Evolutionary conservation across 305 asterid genomes (phyloP).

Genomic region (Fraxinus platypoda): DNA sequence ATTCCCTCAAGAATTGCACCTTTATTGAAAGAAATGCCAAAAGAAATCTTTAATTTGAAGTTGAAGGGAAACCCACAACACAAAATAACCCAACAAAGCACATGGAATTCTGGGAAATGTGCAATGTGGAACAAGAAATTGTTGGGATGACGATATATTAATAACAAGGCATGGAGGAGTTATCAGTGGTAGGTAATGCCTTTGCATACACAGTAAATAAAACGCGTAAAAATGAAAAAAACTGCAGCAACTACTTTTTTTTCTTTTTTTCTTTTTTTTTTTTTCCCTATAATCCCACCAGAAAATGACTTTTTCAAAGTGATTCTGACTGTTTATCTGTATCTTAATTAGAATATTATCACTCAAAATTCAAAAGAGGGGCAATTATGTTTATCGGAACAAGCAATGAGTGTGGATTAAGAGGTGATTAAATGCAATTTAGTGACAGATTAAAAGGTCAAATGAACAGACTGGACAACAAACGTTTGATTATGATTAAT

Average conservation of each 20-base stretch:
- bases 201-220: constrained; percentile 35
- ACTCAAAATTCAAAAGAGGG: not conserved
- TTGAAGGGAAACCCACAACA: constrained; percentile 23
- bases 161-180: constrained; percentile 41
- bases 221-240: constrained; percentile 35
- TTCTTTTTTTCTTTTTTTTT: not conserved
- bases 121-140: constrained; percentile 15
- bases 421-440: constrained; percentile 22
- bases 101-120: constrained; percentile 27
- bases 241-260: not conserved
- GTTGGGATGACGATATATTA: constrained; percentile 12
- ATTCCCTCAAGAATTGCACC: not conserved
- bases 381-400: constrained; percentile 12
- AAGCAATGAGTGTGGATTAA: not conserved
- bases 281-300: not conserved
- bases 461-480: constrained; percentile 31
- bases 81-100: constrained; percentile 14
- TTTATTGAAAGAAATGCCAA: constrained; percentile 14
- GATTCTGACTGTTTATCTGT: constrained; percentile 43
- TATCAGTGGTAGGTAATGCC: constrained; percentile 53
- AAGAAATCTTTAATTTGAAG: constrained; percentile 35
- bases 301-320: constrained; percentile 19
- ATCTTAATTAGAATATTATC: constrained; percentile 5
- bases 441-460: constrained; percentile 28
- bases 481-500: not conserved